A percentile compares a stretch with the other conserved stretches of the same genome.
Conservation (phyloP, 148 eudicot species). For the Bassia scoparia region DNA sequence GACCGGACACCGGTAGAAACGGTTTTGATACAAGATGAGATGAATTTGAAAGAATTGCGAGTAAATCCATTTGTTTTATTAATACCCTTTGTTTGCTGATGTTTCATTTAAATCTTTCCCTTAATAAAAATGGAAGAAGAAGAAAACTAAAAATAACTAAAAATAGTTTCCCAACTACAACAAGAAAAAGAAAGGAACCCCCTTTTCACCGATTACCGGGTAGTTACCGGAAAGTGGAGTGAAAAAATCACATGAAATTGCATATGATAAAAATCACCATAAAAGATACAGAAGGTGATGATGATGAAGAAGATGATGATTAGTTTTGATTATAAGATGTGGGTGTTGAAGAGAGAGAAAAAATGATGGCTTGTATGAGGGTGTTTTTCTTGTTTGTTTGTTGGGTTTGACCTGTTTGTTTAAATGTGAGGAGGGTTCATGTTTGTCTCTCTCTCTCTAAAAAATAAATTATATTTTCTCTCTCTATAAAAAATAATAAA, state of each 20-base stretch:
- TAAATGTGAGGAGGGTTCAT: conserved; percentile 38
- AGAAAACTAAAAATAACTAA: too few species aligned
- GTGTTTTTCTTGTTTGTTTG: conserved; percentile 15
- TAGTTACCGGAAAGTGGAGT: conserved; percentile 25
- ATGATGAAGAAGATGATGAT: neutral
- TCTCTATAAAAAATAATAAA: neutral
- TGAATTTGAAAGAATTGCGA: conserved; percentile 67
- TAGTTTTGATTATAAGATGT: too few species aligned
- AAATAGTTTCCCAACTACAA: conserved; percentile 9
- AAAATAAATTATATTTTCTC: neutral
- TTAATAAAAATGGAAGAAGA: neutral
- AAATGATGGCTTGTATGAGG: conserved; percentile 9
- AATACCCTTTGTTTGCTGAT: conserved; percentile 37
- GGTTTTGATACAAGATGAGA: conserved; percentile 83
- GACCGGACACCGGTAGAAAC: conserved; percentile 93
- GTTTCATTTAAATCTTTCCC: conserved; percentile 43
- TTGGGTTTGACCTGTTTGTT: conserved; percentile 35
- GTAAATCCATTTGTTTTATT: conserved; percentile 48
- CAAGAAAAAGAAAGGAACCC: conserved; percentile 6
- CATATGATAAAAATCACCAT: conserved; percentile 10
- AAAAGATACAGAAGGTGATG: neutral
- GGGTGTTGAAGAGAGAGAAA: conserved; percentile 24
- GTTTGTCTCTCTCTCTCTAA: conserved; percentile 19
- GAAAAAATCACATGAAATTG: neutral
- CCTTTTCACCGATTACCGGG: conserved; percentile 32